Percentiles rank a stretch among this genome's conserved stretches.
Evolutionary conservation across 2,329 filamentous ascomycete species (phyloP).

Genomic region (Emergomyces africanus): DNA sequence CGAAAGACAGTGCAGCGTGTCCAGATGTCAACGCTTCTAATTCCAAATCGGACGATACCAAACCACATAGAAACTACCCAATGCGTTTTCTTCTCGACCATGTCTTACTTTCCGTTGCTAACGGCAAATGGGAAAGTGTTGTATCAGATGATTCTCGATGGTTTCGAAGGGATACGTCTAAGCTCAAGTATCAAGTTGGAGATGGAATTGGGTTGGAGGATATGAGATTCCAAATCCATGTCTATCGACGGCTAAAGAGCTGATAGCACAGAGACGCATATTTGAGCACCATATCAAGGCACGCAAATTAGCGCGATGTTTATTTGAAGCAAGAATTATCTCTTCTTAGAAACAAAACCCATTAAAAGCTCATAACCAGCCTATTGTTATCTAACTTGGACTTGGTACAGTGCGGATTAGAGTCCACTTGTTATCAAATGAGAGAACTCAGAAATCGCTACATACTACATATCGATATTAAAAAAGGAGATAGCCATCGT

Average conservation of each 20-base stretch:
- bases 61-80: constrained; percentile 52
- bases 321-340: neutral
- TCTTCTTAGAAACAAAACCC: neutral
- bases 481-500: constrained; percentile 1
- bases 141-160: constrained; percentile 66
- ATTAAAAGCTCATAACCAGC: neutral
- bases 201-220: constrained; percentile 85
- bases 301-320: neutral
- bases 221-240: constrained; percentile 87
- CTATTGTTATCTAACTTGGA: neutral
- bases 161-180: constrained; percentile 57
- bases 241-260: constrained; percentile 45
- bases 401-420: neutral
- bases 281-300: neutral
- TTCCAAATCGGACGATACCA: neutral
- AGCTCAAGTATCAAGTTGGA: constrained; percentile 64
- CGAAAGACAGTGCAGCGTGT: constrained; percentile 3
- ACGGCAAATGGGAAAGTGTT: constrained; percentile 57
- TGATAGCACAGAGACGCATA: neutral
- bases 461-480: neutral
- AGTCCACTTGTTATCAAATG: neutral
- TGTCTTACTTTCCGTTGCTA: constrained; percentile 47
- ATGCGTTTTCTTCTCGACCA: constrained; percentile 91
- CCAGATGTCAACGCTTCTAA: neutral
- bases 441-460: neutral